These are phyloP conservation scores for Fusarium armeniacum DNA, from an alignment of 2,329 filamentous ascomycete species.

Conservation along the genomic window DNA sequence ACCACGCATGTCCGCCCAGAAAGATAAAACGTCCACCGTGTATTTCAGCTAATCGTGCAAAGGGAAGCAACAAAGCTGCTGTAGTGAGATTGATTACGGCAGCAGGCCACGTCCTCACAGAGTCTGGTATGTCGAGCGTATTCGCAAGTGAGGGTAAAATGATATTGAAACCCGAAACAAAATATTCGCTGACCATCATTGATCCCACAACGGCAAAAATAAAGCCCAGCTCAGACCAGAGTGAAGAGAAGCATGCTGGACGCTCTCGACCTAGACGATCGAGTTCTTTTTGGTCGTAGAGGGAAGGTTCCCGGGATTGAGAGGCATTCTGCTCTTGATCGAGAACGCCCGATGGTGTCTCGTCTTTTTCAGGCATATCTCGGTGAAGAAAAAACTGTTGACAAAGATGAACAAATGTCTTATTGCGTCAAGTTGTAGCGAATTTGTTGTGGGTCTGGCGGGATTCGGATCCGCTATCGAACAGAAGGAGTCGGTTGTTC, in stretches of 20 bases:
- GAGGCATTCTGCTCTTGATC: background rate
- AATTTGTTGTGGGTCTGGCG: background rate
- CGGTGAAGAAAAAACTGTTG: background rate
- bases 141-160: slow-evolving; percentile 75
- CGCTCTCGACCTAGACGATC: slow-evolving; percentile 74
- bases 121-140: slow-evolving; percentile 74
- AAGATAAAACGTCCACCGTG: slow-evolving; percentile 74
- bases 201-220: slow-evolving; percentile 73
- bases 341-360: slow-evolving; percentile 1
- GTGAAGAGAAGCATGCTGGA: slow-evolving; percentile 67
- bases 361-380: slow-evolving; percentile 8
- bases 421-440: slow-evolving; percentile 8
- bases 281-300: slow-evolving; percentile 57
- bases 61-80: slow-evolving; percentile 71
- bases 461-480: background rate
- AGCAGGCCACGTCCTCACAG: slow-evolving; percentile 73
- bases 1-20: slow-evolving; percentile 72
- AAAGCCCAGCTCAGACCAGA: slow-evolving; percentile 72
- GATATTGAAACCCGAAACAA: slow-evolving; percentile 81
- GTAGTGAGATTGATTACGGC: slow-evolving; percentile 72
- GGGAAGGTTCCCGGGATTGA: background rate
- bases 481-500: background rate
- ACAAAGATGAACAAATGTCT: background rate
- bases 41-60: slow-evolving; percentile 72
- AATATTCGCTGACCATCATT: slow-evolving; percentile 78